These are phyloP conservation scores for Diaporthe ilicicola DNA, from an alignment of 2,329 filamentous ascomycete genomes.

Conservation along the genomic window DNA sequence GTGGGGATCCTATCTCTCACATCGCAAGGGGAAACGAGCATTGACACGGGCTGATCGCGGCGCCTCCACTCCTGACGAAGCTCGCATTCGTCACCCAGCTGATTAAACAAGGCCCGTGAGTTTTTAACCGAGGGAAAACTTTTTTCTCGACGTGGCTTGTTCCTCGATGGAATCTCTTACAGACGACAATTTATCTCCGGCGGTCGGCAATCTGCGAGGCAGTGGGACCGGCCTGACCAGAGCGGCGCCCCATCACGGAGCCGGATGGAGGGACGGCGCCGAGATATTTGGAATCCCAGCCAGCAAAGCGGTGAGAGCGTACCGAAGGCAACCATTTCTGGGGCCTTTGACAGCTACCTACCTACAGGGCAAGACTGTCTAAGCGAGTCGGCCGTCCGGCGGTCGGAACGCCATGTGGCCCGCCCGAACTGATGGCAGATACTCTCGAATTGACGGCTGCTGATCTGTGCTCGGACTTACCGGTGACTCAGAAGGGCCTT, in stretches of 20 bases:
- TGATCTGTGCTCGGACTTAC: slow-evolving; percentile 16
- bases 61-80: slow-evolving; percentile 21
- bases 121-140: slow-evolving; percentile 6
- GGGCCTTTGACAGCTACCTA: not conserved
- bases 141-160: slow-evolving; percentile 10
- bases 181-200: slow-evolving; percentile 9
- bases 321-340: not conserved
- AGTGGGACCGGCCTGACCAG: slow-evolving; percentile 16
- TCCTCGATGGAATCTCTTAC: not conserved
- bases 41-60: slow-evolving; percentile 5
- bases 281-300: not conserved
- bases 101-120: not conserved
- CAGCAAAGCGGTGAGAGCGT: slow-evolving; percentile 17
- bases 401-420: slow-evolving; percentile 7
- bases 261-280: slow-evolving; percentile 14
- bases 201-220: slow-evolving; percentile 26
- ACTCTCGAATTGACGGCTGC: not conserved
- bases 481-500: not conserved
- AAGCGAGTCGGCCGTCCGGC: not conserved
- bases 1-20: not conserved
- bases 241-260: slow-evolving; percentile 10
- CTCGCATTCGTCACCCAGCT: slow-evolving; percentile 8
- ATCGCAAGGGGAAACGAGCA: not conserved
- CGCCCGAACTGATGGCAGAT: not conserved
- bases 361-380: not conserved